phyloP scores from a whole-genome alignment of 495 filamentous ascomycete species.

The Penicillium crystallinum region DNA sequence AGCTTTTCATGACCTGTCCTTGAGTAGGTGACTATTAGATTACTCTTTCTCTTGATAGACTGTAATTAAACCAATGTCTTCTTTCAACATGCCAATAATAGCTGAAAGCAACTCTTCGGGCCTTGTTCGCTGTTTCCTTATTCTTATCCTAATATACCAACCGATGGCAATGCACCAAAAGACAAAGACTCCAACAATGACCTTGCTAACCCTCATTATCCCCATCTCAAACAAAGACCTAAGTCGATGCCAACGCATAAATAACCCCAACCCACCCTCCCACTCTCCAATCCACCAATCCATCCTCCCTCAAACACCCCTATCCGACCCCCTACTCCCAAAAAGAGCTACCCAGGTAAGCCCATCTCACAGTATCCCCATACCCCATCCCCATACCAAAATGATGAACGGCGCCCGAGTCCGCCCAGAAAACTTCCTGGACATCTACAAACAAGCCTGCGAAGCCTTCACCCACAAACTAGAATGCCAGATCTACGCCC shows the following conservation, averaged over 20 bases:
- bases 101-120: no score
- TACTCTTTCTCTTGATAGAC: no score
- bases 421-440: not conserved
- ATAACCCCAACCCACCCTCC: not conserved
- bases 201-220: not conserved
- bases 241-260: not conserved
- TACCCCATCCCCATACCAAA: not conserved
- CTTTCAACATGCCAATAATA: no score
- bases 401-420: not conserved
- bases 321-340: not conserved
- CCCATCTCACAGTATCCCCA: not conserved
- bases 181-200: no score
- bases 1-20: no score
- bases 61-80: no score
- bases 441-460: not conserved
- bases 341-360: not conserved
- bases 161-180: no score
- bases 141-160: no score
- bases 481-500: not conserved
- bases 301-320: not conserved
- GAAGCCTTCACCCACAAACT: not conserved
- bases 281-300: not conserved
- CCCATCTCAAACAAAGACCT: not conserved
- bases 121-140: no score
- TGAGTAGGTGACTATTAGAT: no score